Evolutionary conservation across 2,329 filamentous ascomycete genomes (phyloP).

Genomic region (Apiospora koreana): DNA sequence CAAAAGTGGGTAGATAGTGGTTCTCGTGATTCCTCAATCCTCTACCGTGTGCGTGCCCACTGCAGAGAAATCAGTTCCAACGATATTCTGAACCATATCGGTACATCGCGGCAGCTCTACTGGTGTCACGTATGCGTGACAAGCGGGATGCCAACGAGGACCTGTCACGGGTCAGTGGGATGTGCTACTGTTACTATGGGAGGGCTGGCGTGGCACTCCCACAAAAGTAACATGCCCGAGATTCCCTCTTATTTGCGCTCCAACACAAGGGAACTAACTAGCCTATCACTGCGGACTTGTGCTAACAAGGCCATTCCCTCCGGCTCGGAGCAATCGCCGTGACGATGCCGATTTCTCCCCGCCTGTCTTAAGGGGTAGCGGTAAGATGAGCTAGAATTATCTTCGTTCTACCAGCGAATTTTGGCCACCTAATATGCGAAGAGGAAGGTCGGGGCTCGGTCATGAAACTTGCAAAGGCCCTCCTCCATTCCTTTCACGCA

Average conservation of each 20-base stretch:
- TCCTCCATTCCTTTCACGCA: background rate
- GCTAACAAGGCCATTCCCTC: background rate
- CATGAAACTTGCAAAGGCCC: background rate
- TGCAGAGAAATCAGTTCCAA: background rate
- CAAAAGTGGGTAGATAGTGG: background rate
- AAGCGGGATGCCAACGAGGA: background rate
- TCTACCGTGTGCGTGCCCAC: background rate
- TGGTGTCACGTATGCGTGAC: background rate
- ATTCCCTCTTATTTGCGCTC: background rate
- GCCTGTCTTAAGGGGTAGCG: background rate
- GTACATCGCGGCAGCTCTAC: background rate
- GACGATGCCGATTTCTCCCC: background rate
- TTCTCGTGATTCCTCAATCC: background rate
- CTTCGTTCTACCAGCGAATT: background rate
- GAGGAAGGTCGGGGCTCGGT: background rate
- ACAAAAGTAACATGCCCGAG: background rate
- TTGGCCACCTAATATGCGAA: background rate
- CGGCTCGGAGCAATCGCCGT: background rate
- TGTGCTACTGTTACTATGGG: background rate
- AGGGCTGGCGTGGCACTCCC: background rate
- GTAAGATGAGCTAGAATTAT: background rate
- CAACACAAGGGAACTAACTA: background rate
- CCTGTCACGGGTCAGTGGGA: background rate
- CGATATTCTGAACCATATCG: background rate
- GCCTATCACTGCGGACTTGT: background rate